Evolutionary conservation across 1,284 basidiomycete genomes (phyloP).

Genomic region (Macrocystidia cucumis): DNA sequence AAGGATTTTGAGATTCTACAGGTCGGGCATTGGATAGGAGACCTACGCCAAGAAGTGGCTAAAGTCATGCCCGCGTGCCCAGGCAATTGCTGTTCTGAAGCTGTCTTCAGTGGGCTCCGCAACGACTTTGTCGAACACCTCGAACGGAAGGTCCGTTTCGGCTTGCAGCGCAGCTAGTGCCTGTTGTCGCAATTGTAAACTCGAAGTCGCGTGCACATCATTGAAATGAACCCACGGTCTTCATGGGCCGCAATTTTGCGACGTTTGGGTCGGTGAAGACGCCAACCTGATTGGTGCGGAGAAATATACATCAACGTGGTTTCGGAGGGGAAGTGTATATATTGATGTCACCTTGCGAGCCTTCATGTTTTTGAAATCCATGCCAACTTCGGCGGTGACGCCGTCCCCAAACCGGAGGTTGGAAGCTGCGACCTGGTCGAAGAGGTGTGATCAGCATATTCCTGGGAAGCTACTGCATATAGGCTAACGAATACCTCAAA

Average conservation of each 20-base stretch:
- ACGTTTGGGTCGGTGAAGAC: conserved; percentile 92
- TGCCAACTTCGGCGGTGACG: conserved; percentile 87
- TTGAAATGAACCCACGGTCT: conserved; percentile 48
- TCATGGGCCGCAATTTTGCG: conserved; percentile 76
- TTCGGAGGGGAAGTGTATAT: conserved; percentile 6
- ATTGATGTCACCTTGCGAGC: conserved; percentile 81
- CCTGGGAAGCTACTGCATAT: conserved; percentile 9
- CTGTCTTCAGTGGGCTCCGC: conserved; percentile 92
- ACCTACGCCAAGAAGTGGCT: conserved; percentile 89
- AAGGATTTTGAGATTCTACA: conserved; percentile 4
- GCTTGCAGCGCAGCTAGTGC: conserved; percentile 73
- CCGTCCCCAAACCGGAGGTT: conserved; percentile 88
- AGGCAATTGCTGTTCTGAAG: conserved; percentile 82
- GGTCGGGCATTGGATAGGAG: conserved; percentile 2
- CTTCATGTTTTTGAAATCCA: conserved; percentile 90
- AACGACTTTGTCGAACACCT: conserved; percentile 80
- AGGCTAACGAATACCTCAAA: too few relatives aligned
- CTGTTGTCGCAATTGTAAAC: conserved; percentile 25
- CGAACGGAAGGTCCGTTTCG: conserved; percentile 68
- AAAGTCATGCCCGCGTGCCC: conserved; percentile 82
- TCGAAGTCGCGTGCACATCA: background rate
- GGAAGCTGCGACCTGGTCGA: conserved; percentile 75
- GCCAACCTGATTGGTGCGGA: conserved; percentile 55
- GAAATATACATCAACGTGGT: conserved; percentile 5
- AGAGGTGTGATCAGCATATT: conserved; percentile 5